Evolutionary conservation across 805 yeast species (phyloP), one percentile per base, ranked within the genome.

Genomic region (Ogataea henricii): DNA sequence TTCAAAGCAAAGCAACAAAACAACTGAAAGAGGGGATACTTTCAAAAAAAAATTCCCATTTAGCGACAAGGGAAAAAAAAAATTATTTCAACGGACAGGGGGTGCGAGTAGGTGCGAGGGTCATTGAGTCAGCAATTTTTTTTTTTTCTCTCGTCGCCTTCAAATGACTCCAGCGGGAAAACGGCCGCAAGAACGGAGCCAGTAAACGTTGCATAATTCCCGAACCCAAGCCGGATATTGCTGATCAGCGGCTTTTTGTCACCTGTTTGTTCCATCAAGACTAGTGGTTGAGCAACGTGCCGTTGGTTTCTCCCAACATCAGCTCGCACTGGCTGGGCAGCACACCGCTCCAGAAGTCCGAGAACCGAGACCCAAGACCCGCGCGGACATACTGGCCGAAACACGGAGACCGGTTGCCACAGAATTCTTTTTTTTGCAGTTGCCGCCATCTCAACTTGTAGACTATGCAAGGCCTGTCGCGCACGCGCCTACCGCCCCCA

Each of bases 31-130:
- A 34, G 12, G 22, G 23, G 37, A 18, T 13, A 13, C 20, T 32
- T 30, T 8, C 16, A 30, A 30, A 30, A 30, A 30, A 14, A n/a
- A 6, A 30, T 6, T n/a, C 8, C 34, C 25, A 22, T 22, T 22
- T 30, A 30, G 18, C 34, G 37, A 18, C n/a, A 34, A 18, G 30
- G 14, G 21, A 37, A 37, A 14, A 23, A 26, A 37, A 37, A 23
- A 23, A 23, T n/a, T 37, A 37, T 23, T 37, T 23, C 40, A 37
- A 22, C 40, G 40, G 27, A 33, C 40, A 37, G 29, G 40, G 40
- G 40, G 40, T 37, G 40, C 16, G 40, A n/a, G 40, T 16, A 25
- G 30, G 40, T 37, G 18, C 14, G 40, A 22, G 30, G 16, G 30
- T 37, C 40, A 25, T 8, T 16, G 39, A 35, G 39, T 35, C 39